Evolutionary conservation across 176 grass and related monocot species (phyloP), one percentile per base, ranked within the genome.

Genomic region (Eleusine indica): DNA sequence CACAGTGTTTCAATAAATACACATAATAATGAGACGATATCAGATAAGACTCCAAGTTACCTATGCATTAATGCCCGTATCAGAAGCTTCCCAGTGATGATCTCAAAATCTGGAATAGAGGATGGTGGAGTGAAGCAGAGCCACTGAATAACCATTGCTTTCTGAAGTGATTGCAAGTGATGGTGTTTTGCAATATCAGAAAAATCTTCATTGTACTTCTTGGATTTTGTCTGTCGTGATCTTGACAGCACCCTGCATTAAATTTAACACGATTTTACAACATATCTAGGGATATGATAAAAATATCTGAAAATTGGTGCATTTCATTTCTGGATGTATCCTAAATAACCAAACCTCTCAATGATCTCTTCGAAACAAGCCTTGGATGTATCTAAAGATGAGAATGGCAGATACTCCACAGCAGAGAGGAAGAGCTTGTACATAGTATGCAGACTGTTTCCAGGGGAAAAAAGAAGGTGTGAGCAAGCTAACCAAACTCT

Each of bases 61-160:
- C 96, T 95, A 68, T 98, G 96, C 48, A 93, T 82, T 75, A 98
- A 86, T 87, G 93, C 96, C 58, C 91, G 90, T 48, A 90, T 92
- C 71, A 98, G 81, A 92, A 98, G 96, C 85, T 93, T 98, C 52
- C 84, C 93, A 71, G 82, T 95, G 53, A 95, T 91, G 52, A 82
- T 86, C 58, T 93, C 39, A 72, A 91, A 95, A 78, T 85, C 72
- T 54, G 85, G 79, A 88, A 95, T 91, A 0, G 96, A 90, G 47
- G 90, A 86, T 76, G 96, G 96, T 41, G 96, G 96, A 16, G 93
- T 95, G 73, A 98, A 95, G 61, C 93, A 98, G 85, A 95, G 96
- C 96, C 96, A 98, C 47, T 95, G 96, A 74, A 98, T 95, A 79
- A 88, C 89, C 91, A 91, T 98, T 42, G 96, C 96, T 78, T 98